Percentiles rank a stretch among this genome's conserved stretches.
Conservation (phyloP, 106 monocot species). For the Apostasia ramifera region DNA sequence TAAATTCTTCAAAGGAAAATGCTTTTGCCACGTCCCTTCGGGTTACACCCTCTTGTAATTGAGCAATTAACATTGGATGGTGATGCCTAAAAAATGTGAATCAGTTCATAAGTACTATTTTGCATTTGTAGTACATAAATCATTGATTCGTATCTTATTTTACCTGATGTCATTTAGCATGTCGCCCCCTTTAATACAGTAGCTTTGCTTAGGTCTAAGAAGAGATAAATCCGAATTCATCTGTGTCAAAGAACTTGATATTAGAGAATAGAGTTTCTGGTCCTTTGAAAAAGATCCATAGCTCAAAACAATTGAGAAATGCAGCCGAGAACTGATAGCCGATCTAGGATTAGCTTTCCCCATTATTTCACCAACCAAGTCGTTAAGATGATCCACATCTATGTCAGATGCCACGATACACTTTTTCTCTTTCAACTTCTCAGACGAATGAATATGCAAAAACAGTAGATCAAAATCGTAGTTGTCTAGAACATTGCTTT, state of each 20-base stretch:
- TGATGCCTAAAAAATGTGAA: conserved; percentile 51
- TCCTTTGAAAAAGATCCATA: conserved; percentile 40
- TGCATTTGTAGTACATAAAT: not conserved
- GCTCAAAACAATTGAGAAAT: conserved; percentile 63
- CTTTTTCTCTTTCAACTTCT: conserved; percentile 28
- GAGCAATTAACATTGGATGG: conserved; percentile 79
- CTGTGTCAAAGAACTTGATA: conserved; percentile 19
- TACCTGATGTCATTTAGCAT: conserved; percentile 64
- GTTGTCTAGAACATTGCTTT: conserved; percentile 47
- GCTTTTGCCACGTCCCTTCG: conserved; percentile 41
- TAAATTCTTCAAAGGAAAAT: conserved; percentile 70
- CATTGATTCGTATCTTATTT: not conserved
- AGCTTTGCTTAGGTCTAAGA: conserved; percentile 81
- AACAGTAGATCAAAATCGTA: conserved; percentile 75
- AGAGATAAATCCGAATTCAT: conserved; percentile 70
- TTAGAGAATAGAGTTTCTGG: conserved; percentile 16
- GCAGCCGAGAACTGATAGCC: conserved; percentile 57
- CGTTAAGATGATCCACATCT: conserved; percentile 44
- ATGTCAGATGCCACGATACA: conserved; percentile 21
- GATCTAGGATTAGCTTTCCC: conserved; percentile 42
- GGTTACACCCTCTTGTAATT: conserved; percentile 84
- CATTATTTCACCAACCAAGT: conserved; percentile 54
- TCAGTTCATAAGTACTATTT: not conserved
- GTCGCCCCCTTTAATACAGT: conserved; percentile 68
- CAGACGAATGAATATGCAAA: conserved; percentile 43